Evolutionary conservation across 306 rosid species (phyloP).

Genomic region (Hylodesmum podocarpum): DNA sequence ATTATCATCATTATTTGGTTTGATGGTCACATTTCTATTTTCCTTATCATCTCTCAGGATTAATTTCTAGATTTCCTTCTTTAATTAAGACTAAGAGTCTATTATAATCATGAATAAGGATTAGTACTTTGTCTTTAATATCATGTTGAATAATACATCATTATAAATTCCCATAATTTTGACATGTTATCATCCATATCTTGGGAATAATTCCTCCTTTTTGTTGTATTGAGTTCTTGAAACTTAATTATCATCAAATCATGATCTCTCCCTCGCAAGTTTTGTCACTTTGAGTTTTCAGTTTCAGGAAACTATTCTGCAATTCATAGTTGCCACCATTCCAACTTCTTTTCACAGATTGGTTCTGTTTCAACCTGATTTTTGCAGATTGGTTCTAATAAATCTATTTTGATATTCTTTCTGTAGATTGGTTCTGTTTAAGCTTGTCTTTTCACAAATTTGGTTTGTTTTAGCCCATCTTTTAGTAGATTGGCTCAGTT

Average conservation of each 20-base stretch:
- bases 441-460: background rate
- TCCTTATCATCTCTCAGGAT: background rate
- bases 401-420: background rate
- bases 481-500: background rate
- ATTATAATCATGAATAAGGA: background rate
- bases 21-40: background rate
- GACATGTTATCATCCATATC: background rate
- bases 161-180: background rate
- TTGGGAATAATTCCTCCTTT: background rate
- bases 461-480: background rate
- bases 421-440: background rate
- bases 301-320: background rate
- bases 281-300: background rate
- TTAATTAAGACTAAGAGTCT: background rate
- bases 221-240: background rate
- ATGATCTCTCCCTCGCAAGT: background rate
- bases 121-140: background rate
- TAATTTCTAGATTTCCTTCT: background rate
- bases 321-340: background rate
- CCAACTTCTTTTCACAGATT: background rate
- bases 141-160: background rate
- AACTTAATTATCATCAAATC: background rate
- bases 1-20: background rate
- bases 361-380: background rate
- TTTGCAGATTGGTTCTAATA: background rate